Percentiles rank a stretch among this genome's conserved stretches.
These are phyloP conservation scores for Nakaseomyces bracarensis DNA, from an alignment of 1,139 yeast genomes.

Conservation along the genomic window DNA sequence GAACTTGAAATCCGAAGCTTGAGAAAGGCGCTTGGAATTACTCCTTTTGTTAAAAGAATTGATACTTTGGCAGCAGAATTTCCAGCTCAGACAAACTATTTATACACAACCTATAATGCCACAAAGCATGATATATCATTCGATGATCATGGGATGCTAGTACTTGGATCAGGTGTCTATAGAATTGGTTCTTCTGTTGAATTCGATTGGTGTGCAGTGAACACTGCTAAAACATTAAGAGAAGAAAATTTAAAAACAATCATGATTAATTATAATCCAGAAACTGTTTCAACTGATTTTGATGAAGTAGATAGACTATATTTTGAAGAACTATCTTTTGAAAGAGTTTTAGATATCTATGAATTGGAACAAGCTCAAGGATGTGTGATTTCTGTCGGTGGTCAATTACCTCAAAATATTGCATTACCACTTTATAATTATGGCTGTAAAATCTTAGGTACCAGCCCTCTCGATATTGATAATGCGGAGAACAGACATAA, in stretches of 20 bases:
- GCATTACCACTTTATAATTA: slow-evolving; percentile 76
- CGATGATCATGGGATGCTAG: slow-evolving; percentile 87
- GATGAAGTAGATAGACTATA: slow-evolving; percentile 96
- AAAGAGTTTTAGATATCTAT: slow-evolving; percentile 94
- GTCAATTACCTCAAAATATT: slow-evolving; percentile 95
- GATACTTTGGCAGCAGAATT: slow-evolving; percentile 98
- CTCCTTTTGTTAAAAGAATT: slow-evolving; percentile 92
- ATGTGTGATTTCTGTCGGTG: slow-evolving; percentile 94
- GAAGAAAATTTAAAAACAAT: slow-evolving; percentile 81
- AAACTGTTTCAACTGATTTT: slow-evolving; percentile 95
- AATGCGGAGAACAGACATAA: slow-evolving; percentile 98
- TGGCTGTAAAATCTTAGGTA: slow-evolving; percentile 86
- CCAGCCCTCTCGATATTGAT: slow-evolving; percentile 91
- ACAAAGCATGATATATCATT: slow-evolving; percentile 75
- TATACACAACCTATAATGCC: slow-evolving; percentile 94
- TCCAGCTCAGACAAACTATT: slow-evolving; percentile 93
- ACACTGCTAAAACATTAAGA: slow-evolving; percentile 91
- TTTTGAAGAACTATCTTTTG: slow-evolving; percentile 90
- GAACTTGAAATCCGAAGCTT: slow-evolving; percentile 76
- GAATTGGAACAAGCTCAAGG: slow-evolving; percentile 86
- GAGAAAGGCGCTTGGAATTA: slow-evolving; percentile 69
- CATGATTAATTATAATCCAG: slow-evolving; percentile 97
- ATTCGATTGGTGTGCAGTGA: slow-evolving; percentile 99
- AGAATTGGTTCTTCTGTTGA: slow-evolving; percentile 98
- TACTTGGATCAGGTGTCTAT: slow-evolving; percentile 96